These are phyloP conservation scores for Podospora fimiseda DNA, from an alignment of 495 filamentous ascomycete genomes.

Conservation along the genomic window DNA sequence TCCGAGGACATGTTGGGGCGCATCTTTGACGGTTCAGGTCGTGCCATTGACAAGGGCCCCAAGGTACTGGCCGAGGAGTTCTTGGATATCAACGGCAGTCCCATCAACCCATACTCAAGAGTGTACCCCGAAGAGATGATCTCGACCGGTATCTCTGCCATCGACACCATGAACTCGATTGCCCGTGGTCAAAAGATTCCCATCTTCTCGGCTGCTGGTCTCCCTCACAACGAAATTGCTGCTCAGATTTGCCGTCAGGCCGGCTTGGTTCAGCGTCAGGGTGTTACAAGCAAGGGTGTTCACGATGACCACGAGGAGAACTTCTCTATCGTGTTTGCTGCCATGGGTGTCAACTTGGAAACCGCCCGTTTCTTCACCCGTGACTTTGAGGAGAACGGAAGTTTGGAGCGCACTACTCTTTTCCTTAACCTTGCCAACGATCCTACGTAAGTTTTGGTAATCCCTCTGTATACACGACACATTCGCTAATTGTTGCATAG, in stretches of 20 bases:
- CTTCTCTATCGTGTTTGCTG: constrained; percentile 98
- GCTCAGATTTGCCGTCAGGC: constrained; percentile 97
- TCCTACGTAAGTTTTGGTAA: constrained; percentile 66
- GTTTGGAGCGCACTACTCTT: constrained; percentile 91
- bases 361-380: constrained; percentile 97
- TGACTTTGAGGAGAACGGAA: constrained; percentile 99
- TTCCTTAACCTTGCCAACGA: constrained; percentile 99
- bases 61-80: constrained; percentile 98
- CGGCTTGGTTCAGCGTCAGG: constrained; percentile 75
- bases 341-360: constrained; percentile 99
- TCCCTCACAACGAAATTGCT: constrained; percentile 98
- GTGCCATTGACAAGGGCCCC: constrained; percentile 96
- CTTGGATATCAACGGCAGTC: constrained; percentile 97
- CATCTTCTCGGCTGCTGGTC: constrained; percentile 97
- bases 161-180: constrained; percentile 99
- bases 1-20: constrained; percentile 99
- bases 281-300: constrained; percentile 76
- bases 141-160: constrained; percentile 97
- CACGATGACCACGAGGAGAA: constrained; percentile 98
- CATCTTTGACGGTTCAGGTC: constrained; percentile 96
- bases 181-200: constrained; percentile 99
- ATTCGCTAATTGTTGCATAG: constrained; percentile 41
- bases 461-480: not conserved
- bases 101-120: constrained; percentile 97
- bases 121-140: constrained; percentile 99